Conservation (phyloP, 495 filamentous ascomycete species). For the Podospora appendiculata region DNA sequence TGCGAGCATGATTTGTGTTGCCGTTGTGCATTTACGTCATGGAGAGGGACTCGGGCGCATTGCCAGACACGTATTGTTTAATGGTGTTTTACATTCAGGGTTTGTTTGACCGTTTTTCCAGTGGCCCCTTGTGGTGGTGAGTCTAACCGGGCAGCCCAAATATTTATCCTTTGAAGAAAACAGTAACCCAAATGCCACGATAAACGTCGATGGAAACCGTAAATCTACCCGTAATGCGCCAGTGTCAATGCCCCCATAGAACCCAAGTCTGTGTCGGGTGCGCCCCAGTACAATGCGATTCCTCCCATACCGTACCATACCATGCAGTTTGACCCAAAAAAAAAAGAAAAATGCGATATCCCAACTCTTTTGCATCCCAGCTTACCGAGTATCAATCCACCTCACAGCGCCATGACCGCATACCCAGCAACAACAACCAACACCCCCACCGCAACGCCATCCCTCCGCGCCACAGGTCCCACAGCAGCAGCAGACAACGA, state of each 20-base stretch:
- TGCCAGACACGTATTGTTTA: no score
- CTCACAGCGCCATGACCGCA: conserved; percentile 3
- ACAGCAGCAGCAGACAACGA: background rate
- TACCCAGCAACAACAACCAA: conserved; percentile 5
- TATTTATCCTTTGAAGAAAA: no score
- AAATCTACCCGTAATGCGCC: no score
- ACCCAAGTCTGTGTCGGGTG: background rate
- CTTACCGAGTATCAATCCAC: background rate
- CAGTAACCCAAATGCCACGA: no score
- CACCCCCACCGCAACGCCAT: conserved; percentile 1
- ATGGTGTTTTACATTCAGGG: no score
- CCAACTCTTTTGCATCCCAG: background rate
- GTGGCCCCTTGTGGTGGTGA: no score
- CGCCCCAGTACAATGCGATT: background rate
- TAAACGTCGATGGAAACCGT: no score
- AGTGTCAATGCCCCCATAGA: no score
- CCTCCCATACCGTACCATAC: background rate
- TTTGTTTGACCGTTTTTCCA: no score
- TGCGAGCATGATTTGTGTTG: no score
- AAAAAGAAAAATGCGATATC: background rate
- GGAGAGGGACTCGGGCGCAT: no score
- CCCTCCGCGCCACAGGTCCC: background rate
- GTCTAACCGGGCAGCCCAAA: no score
- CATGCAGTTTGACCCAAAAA: background rate
- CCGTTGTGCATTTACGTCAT: background rate